Evolutionary conservation across 1,284 basidiomycete genomes (phyloP).

Genomic region (Boletus sp.): DNA sequence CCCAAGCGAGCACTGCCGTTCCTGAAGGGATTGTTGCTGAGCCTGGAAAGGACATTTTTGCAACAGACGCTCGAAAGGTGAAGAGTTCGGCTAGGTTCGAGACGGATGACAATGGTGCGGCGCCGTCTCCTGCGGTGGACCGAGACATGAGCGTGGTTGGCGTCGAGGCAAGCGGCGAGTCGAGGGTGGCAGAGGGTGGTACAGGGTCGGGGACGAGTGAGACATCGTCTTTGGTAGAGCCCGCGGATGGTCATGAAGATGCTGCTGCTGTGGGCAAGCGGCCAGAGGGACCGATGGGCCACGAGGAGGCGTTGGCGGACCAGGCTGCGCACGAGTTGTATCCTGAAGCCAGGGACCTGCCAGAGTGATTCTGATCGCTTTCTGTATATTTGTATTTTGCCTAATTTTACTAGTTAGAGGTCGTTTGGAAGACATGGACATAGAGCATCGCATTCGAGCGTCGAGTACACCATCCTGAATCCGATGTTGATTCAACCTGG

Average conservation of each 20-base stretch:
- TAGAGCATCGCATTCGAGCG: no score
- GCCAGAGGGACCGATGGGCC: conserved; percentile 46
- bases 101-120: not conserved
- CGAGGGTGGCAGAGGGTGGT: not conserved
- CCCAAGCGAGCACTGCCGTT: conserved; percentile 44
- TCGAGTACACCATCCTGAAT: no score
- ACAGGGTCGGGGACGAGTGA: conserved; percentile 1
- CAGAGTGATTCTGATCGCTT: not conserved
- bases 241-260: not conserved
- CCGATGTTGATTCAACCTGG: no score
- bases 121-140: conserved; percentile 10
- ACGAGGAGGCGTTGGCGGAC: conserved; percentile 53
- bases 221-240: no score
- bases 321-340: conserved; percentile 60
- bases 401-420: not conserved
- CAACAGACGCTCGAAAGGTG: conserved; percentile 38
- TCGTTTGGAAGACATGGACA: no score
- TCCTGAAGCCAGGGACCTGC: conserved; percentile 39
- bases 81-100: conserved; percentile 24
- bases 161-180: not conserved
- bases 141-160: conserved; percentile 23
- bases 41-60: conserved; percentile 72
- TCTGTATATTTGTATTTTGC: not conserved
- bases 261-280: conserved; percentile 4
- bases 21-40: conserved; percentile 58